These are phyloP conservation scores for Apiotrichum laibachii DNA, from an alignment of 1,284 basidiomycete species.

Conservation along the genomic window DNA sequence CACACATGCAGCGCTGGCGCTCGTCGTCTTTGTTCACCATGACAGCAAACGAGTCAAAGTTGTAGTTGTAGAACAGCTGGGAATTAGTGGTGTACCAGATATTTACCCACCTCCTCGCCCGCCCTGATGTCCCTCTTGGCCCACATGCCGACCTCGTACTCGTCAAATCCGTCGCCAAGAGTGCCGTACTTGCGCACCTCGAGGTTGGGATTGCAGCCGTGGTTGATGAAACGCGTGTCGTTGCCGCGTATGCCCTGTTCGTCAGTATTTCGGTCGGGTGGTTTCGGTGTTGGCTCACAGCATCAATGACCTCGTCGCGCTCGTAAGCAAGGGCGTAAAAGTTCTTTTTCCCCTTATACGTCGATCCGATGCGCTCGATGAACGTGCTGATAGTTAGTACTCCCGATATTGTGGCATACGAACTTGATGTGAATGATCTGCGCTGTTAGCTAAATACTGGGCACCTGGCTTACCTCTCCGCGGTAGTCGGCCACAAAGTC, in stretches of 20 bases:
- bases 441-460: background rate
- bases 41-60: constrained; percentile 46
- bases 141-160: constrained; percentile 54
- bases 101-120: constrained; percentile 50
- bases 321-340: constrained; percentile 55
- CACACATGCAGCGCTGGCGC: constrained; percentile 49
- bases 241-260: constrained; percentile 52
- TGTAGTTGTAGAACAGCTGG: constrained; percentile 51
- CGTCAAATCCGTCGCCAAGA: constrained; percentile 49
- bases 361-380: constrained; percentile 39
- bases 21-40: constrained; percentile 30
- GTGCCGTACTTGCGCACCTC: constrained; percentile 50
- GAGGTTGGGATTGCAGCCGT: constrained; percentile 52
- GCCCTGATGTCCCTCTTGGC: constrained; percentile 50
- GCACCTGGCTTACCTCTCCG: constrained; percentile 46
- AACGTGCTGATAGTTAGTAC: constrained; percentile 32
- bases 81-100: background rate
- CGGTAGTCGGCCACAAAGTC: constrained; percentile 55
- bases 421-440: constrained; percentile 40
- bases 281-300: constrained; percentile 32
- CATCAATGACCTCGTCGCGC: constrained; percentile 54
- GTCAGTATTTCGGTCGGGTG: background rate
- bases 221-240: constrained; percentile 54
- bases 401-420: constrained; percentile 8
- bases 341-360: constrained; percentile 45